A percentile compares a stretch with the other conserved stretches of the same genome.
Conservation (phyloP, 2,329 filamentous ascomycete species). For the Plenodomus lindquistii region DNA sequence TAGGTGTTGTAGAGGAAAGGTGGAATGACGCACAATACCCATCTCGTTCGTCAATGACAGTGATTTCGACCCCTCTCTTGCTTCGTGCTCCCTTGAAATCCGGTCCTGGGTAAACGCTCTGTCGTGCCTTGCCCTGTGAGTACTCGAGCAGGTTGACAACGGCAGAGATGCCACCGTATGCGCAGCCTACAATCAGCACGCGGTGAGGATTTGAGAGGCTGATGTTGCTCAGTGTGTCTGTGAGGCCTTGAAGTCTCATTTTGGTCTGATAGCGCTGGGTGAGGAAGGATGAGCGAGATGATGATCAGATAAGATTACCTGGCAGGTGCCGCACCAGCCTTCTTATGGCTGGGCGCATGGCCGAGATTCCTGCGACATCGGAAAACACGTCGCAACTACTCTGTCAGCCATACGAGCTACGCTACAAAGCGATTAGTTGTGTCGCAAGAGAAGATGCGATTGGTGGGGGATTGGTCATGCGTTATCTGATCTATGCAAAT, state of each 20-base stretch:
- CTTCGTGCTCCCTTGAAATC: conserved; percentile 42
- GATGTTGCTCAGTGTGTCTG: conserved; percentile 30
- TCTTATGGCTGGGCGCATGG: conserved; percentile 10
- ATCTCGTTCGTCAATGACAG: conserved; percentile 77
- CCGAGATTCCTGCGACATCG: conserved; percentile 15
- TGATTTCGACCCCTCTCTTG: conserved; percentile 67
- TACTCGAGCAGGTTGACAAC: conserved; percentile 70
- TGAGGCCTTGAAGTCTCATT: conserved; percentile 35
- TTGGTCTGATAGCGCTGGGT: conserved; percentile 17
- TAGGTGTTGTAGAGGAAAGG: conserved; percentile 9
- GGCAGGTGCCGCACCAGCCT: conserved; percentile 1
- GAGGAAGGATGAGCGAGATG: conserved; percentile 20
- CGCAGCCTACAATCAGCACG: conserved; percentile 70
- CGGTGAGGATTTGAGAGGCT: conserved; percentile 38
- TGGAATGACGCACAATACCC: conserved; percentile 68
- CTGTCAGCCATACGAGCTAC: conserved; percentile 1
- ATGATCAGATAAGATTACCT: conserved; percentile 45
- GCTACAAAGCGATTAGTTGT: neutral
- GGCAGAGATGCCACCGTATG: conserved; percentile 71
- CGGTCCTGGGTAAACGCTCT: conserved; percentile 46
- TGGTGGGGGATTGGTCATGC: neutral
- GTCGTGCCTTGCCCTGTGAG: conserved; percentile 59
- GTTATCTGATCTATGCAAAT: neutral
- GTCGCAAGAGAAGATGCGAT: neutral
- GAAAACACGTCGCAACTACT: conserved; percentile 7